Evolutionary conservation across 495 filamentous ascomycete species (phyloP), one percentile per base, ranked within the genome.

Genomic region (Talaromyces thailandensis): DNA sequence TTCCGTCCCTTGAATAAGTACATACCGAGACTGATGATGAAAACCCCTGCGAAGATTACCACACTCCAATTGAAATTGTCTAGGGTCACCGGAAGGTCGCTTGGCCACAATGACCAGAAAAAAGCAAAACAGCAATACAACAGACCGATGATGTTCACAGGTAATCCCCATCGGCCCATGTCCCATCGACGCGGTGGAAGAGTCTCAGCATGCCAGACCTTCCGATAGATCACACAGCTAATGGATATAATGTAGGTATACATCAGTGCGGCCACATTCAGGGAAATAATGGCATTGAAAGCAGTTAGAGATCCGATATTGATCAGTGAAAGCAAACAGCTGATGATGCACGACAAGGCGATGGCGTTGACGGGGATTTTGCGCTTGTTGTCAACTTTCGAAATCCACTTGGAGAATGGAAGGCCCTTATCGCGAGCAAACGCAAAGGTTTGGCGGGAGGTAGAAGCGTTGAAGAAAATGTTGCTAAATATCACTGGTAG

Each of bases 321-420:
- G 66, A 81, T 75, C 0, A 78, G 73, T 6, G 71, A 71, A 8
- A 74, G 58, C 4, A 68, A 67, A 59, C 70, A 69, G 58, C 71
- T 74, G 48, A 71, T 69, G 50, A 72, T 60, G 31, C 68, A 56
- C 35, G 61, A 64, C 14, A 82, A 56, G 8, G 77, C 56, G 56
- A 80, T 73, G 1, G 84, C 74, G 65, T 79, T 81, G 58, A 81
- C 67, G 9, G 82, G 85, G 37, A 89, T 76, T 56, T 79, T 76
- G 62, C 68, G 68, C 0, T 64, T 51, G 4, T 69, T 71, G 57
- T 81, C 77, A 21, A 81, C 66, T 21, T 74, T 57, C 7, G 75
- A 72, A 28, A 71, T 65, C 60, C 69, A 43, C 55, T 71, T 24
- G 1, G 77, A 71, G 63, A 75, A 79, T 0, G 75, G 72, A 4